These are phyloP conservation scores for Ceratobasidium sp. DNA, from an alignment of 1,284 basidiomycete species.

Conservation along the genomic window DNA sequence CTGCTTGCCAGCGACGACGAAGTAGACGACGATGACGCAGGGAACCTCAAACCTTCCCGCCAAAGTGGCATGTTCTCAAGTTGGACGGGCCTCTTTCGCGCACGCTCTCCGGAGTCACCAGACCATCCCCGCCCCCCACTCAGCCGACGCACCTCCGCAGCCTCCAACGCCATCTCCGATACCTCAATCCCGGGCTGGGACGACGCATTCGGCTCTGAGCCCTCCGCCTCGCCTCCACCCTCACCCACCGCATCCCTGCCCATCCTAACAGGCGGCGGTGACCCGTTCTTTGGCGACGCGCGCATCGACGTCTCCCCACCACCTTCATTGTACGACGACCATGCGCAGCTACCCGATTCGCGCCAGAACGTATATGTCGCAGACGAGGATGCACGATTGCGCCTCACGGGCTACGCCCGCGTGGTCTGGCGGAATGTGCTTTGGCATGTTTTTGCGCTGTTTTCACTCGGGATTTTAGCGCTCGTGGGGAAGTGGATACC, in stretches of 20 bases:
- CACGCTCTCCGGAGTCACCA: constrained; percentile 68
- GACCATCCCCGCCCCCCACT: constrained; percentile 52
- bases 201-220: constrained; percentile 48
- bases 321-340: constrained; percentile 58
- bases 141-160: constrained; percentile 46
- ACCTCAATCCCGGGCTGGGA: constrained; percentile 48
- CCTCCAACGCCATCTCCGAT: constrained; percentile 42
- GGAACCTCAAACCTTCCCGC: constrained; percentile 63
- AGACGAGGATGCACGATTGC: constrained; percentile 90
- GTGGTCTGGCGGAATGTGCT: constrained; percentile 67
- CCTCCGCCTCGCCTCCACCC: constrained; percentile 59
- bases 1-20: constrained; percentile 46
- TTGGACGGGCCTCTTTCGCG: constrained; percentile 77
- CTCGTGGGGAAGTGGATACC: constrained; percentile 95
- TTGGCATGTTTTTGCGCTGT: constrained; percentile 76
- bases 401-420: constrained; percentile 88
- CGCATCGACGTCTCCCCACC: constrained; percentile 72
- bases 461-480: constrained; percentile 78
- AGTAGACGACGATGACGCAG: constrained; percentile 64
- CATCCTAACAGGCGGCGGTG: constrained; percentile 61
- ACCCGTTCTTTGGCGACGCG: constrained; percentile 78
- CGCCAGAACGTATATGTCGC: constrained; percentile 86
- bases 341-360: constrained; percentile 69
- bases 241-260: constrained; percentile 68
- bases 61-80: constrained; percentile 59